Base-by-base conservation (phyloP, 768 basidiomycete species). In the Clavulina sp. region DNA sequence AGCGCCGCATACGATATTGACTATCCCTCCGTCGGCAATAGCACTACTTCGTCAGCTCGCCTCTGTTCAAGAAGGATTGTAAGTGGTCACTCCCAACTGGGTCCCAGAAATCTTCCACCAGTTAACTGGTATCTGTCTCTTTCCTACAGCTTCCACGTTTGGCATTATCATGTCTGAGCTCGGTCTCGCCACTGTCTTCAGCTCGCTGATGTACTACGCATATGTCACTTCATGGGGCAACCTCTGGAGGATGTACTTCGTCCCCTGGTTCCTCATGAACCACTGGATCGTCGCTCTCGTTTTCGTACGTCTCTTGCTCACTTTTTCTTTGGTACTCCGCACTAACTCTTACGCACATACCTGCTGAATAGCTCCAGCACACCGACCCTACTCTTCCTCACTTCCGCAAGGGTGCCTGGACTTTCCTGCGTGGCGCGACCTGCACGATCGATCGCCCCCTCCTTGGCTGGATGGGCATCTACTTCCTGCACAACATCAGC, bases 311-410 rank as follows among this genome's bases (percentile, higher is more conserved):
- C 19, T 19, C 34, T 38, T 38, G 9, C 34, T 38, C 9, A 19
- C 34, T 19, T 9, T 19, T 38, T 9, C 9, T n/a, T n/a, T n/a
- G n/a, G n/a, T n/a, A n/a, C n/a, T n/a, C n/a, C n/a, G n/a, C n/a
- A n/a, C n/a, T 38, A 19, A 38, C 34, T 38, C 9, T 9, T 38
- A n/a, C n/a, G n/a, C 34, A 19, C 34, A 38, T 38, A 38, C 34
- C 34, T 38, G 9, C 19, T 38, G 34, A 9, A 9, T 38, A 38
- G 34, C 19, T 46, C 9, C 43, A 46, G 24, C 93, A 99, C 72
- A 96, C 93, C 60, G 93, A 96, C 68, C 88, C 92, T n/a, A 65
- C 83, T 44, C 76, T 97, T 41, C 92, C 92, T 46, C 93, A 96
- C 68, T 96, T 95, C 73, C 83, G 85, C 56, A 76, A 80, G 13